Percentiles rank a stretch among this genome's conserved stretches.
phyloP scores from a whole-genome alignment of 2,329 filamentous ascomycete genomes.

The Penicillium sp. region DNA sequence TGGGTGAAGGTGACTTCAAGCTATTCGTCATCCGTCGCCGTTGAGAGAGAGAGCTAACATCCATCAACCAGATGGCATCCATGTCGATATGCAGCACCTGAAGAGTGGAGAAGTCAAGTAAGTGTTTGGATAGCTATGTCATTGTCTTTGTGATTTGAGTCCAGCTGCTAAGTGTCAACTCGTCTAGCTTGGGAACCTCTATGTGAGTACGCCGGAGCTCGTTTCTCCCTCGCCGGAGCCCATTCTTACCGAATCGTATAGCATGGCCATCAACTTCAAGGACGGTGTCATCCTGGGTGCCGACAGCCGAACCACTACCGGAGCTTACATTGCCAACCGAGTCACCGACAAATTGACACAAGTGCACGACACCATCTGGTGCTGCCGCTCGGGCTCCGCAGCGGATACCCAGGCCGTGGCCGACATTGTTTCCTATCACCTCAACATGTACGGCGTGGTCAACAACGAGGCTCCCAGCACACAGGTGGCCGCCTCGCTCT shows the following conservation, averaged over 20 bases:
- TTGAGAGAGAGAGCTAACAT: conserved; percentile 20
- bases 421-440: conserved; percentile 96
- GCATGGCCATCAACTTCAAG: conserved; percentile 99
- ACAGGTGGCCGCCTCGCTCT: conserved; percentile 91
- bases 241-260: conserved; percentile 47
- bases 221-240: conserved; percentile 22
- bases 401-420: conserved; percentile 97
- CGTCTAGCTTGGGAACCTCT: conserved; percentile 83
- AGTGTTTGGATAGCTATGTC: conserved; percentile 48
- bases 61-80: conserved; percentile 80
- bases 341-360: conserved; percentile 99
- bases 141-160: not conserved
- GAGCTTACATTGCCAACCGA: conserved; percentile 97
- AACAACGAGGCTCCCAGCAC: conserved; percentile 91
- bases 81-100: conserved; percentile 97
- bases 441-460: conserved; percentile 86
- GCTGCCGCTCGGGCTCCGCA: conserved; percentile 95
- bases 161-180: conserved; percentile 36
- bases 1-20: conserved; percentile 48
- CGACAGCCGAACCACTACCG: conserved; percentile 95
- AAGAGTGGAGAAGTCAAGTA: conserved; percentile 99
- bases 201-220: conserved; percentile 66
- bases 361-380: conserved; percentile 99
- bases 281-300: conserved; percentile 96
- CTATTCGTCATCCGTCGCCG: conserved; percentile 23